Percentiles rank a stretch among this genome's conserved stretches.
These are phyloP conservation scores for Agrostemma githago DNA, from an alignment of 148 eudicot genomes.

Conservation along the genomic window DNA sequence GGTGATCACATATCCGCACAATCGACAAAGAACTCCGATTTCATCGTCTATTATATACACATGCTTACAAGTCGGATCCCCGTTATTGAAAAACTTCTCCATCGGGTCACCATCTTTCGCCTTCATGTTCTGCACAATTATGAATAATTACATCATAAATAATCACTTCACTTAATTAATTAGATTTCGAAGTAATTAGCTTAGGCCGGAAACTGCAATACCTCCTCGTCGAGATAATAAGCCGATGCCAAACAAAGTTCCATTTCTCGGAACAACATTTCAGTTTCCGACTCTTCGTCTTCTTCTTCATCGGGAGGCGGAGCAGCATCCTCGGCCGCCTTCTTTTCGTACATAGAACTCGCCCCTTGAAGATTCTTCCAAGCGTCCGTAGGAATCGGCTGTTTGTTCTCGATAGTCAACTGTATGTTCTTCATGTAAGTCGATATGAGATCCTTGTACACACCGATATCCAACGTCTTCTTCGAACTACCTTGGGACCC, in stretches of 20 bases:
- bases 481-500: conserved; percentile 29
- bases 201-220: conserved; percentile 1
- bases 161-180: too few species aligned
- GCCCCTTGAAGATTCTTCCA: conserved; percentile 65
- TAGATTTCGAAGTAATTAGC: too few species aligned
- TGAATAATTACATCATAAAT: background rate
- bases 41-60: conserved; percentile 77
- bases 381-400: conserved; percentile 60
- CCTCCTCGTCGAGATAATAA: conserved; percentile 67
- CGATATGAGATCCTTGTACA: conserved; percentile 64
- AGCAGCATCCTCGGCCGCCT: conserved; percentile 34
- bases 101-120: conserved; percentile 21
- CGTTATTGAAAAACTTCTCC: conserved; percentile 26
- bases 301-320: conserved; percentile 24
- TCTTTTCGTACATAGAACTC: conserved; percentile 32
- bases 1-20: conserved; percentile 73
- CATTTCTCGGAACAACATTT: conserved; percentile 85
- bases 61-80: conserved; percentile 48
- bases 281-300: conserved; percentile 54
- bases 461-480: conserved; percentile 49
- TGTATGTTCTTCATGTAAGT: conserved; percentile 85
- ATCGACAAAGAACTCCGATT: conserved; percentile 66
- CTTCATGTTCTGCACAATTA: conserved; percentile 38
- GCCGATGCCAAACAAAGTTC: conserved; percentile 70
- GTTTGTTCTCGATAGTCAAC: conserved; percentile 52